Evolutionary conservation across 257 asterid genomes (phyloP).

Genomic region (Nicotiana otophora): DNA sequence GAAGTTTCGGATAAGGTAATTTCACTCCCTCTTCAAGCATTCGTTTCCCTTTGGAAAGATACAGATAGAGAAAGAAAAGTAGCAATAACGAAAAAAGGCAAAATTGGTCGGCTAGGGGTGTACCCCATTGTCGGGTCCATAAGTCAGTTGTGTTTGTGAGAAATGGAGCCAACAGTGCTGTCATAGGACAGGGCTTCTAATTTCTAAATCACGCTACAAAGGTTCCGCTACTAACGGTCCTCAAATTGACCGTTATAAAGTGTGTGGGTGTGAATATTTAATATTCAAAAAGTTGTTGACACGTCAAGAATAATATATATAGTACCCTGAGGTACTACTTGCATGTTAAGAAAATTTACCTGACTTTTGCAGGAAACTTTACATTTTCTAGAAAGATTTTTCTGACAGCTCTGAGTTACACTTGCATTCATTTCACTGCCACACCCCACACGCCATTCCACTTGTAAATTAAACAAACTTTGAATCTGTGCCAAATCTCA

Average conservation of each 20-base stretch:
- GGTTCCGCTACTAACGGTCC: conserved; percentile 2
- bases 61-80: no score
- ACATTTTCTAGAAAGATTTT: conserved; percentile 3
- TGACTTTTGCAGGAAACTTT: neutral
- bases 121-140: no score
- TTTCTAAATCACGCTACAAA: neutral
- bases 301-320: neutral
- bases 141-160: neutral
- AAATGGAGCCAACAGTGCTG: neutral
- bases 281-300: neutral
- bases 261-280: neutral
- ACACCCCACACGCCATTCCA: neutral
- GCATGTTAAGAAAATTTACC: neutral
- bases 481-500: neutral
- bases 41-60: no score
- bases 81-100: no score
- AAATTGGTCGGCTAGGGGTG: no score
- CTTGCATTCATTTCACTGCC: neutral
- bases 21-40: no score
- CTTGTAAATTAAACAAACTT: neutral
- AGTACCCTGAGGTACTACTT: neutral
- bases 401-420: neutral
- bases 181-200: neutral
- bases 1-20: no score
- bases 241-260: conserved; percentile 1